Base-by-base conservation (phyloP, 2,329 filamentous ascomycete species). In the Ascochyta viciae-villosae region DNA sequence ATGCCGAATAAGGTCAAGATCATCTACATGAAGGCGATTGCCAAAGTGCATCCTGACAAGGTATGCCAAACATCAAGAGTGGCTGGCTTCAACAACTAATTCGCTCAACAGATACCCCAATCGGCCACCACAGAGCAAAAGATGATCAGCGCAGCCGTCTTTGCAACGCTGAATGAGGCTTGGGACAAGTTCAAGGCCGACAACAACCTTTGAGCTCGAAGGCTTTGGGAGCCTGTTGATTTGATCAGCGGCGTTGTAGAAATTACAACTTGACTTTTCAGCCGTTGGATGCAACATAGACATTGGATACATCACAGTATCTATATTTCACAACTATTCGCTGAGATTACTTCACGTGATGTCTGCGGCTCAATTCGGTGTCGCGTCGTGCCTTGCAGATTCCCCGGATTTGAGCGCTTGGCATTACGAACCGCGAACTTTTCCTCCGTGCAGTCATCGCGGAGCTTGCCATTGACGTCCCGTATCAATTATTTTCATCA, bases 11-110 rank as follows among this genome's bases (percentile, higher is more conserved):
- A 94, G 82, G 95, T 98, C 75, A 99, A 99, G 85, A 89, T 99
- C 62, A 83, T 90, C 57, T 99, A 99, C 74, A 98, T 99, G 95
- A 97, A 96, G 85, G 95, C 94, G 6, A 98, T 99, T 83, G 91
- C 89, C 10, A 98, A 97, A 83, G 95, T 95, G 66, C 95, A 99
- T 83, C 95, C 95, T 58, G 95, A 99, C 76, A 99, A 99, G 89
- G 95, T 97, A 82, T 76, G 60, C 58, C 16, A 22, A 13, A 1
- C 7, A 22, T 1, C 7, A 7, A 9, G 5, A 13, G 3, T 6
- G 16, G 8, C 10, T 27, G 10, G 12, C 5, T 7, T 16, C 15
- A 57, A 56, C 57, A 15, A 49, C 24, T 59, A 27, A 31, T 10
- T n/a, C 4, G 1, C 9, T 10, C 44, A 13, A 38, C 42, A 71